Conservation (phyloP, 2,329 filamentous ascomycete species). For the Aureobasidium namibiae region DNA sequence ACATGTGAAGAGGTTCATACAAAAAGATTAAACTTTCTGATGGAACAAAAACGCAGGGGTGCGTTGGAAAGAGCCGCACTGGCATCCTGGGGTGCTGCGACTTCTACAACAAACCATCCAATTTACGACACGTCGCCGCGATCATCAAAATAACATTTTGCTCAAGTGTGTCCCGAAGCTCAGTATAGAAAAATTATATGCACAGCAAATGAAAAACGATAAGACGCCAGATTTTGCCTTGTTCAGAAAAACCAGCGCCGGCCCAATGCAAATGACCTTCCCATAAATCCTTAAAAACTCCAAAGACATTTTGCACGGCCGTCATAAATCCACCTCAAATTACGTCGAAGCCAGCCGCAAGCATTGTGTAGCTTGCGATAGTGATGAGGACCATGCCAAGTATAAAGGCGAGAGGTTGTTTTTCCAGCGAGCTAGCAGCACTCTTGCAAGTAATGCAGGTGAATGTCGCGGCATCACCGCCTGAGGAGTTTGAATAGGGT, state of each 20-base stretch:
- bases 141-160: neutral
- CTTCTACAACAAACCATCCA: too few relatives aligned
- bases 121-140: neutral
- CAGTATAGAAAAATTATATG: neutral
- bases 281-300: neutral
- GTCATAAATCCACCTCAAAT: neutral
- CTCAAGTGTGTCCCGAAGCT: neutral
- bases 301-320: neutral
- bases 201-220: neutral
- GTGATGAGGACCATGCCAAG: conserved; percentile 49
- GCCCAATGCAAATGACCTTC: conserved; percentile 1
- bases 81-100: too few relatives aligned
- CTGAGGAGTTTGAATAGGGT: conserved; percentile 40
- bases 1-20: neutral
- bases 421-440: conserved; percentile 45
- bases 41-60: neutral
- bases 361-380: conserved; percentile 49
- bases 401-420: conserved; percentile 48
- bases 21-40: neutral
- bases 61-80: neutral
- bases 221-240: neutral
- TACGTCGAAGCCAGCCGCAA: conserved; percentile 24
- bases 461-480: conserved; percentile 6
- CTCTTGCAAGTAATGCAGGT: conserved; percentile 49
- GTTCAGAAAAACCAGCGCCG: neutral